Evolutionary conservation across 805 yeast genomes (phyloP), one percentile per base, ranked within the genome.

Genomic region (Candida xiaguanensis): DNA sequence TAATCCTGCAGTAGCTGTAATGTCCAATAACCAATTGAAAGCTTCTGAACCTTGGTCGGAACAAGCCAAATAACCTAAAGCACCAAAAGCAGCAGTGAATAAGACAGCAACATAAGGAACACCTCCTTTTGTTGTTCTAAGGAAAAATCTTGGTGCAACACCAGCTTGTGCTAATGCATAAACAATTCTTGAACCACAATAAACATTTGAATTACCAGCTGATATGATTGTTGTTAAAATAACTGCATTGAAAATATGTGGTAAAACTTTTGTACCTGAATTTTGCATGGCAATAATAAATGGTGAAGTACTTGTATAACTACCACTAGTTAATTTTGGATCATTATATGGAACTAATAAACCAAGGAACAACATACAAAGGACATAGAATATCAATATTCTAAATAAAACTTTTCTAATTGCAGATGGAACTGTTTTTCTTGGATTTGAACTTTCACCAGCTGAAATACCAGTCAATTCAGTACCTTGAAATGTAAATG

Each of bases 401-500:
- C 91, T 71, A 59, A 72, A 65, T 41, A 82, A 71, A 27, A 83
- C 88, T 50, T 80, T 80, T 54, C 74, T 78, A 54, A 82, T 80
- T 26, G 90, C 88, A 36, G 74, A 72, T 43, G 90, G 89, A 42
- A 83, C 82, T 19, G 85, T 65, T 47, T 76, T 79, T 58, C 81
- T 67, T 41, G 90, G 89, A 56, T 80, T 80, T 20, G 71, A 70
- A 36, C 83, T 71, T 61, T 84, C 93, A 61, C 89, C 88, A 24
- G 85, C 85, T 3, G 87, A 70, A 40, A 84, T 70, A 60, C 89
- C 90, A 16, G 82, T 78, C 56, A 82, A 69, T 58, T 84, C 93
- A 36, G 84, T 80, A 59, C 90, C 90, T 63, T 82, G 89, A 59
- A 75, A 83, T 19, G 90, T 83, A 68, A 84, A 84, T n/a, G 85